phyloP scores from a whole-genome alignment of 225 moss, liverwort and hornwort genomes.

The Rhytidiadelphus loreus region DNA sequence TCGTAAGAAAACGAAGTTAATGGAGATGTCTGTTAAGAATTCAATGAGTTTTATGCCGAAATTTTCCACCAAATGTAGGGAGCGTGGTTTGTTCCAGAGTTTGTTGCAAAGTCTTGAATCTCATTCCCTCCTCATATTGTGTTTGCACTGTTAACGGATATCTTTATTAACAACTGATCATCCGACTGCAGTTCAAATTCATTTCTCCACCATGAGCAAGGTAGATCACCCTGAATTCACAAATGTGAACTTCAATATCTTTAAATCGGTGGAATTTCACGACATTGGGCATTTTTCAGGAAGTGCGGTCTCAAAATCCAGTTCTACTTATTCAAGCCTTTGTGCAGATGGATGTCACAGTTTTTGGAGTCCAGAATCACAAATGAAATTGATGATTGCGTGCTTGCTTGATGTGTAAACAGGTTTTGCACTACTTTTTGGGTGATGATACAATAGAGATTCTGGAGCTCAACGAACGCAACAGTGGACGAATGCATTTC shows the following conservation, averaged over 20 bases:
- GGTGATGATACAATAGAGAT: conserved; percentile 94
- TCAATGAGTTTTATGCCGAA: not conserved
- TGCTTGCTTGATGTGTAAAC: not conserved
- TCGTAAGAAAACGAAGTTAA: not conserved
- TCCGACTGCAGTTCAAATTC: not conserved
- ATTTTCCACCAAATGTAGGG: too few species aligned
- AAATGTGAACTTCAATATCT: not conserved
- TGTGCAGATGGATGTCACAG: not conserved
- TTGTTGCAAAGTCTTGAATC: too few species aligned
- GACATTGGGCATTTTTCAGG: not conserved
- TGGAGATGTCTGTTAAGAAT: accelerated
- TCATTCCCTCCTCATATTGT: not conserved
- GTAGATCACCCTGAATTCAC: not conserved
- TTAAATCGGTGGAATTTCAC: not conserved
- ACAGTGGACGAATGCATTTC: conserved; percentile 66
- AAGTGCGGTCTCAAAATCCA: too few species aligned
- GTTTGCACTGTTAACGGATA: not conserved
- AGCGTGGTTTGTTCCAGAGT: not conserved
- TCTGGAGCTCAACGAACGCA: conserved; percentile 80
- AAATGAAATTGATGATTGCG: not conserved
- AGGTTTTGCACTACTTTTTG: conserved; percentile 88
- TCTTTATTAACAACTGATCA: not conserved
- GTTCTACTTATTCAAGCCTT: not conserved
- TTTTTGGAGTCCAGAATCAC: not conserved
- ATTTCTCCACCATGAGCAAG: not conserved